Base-by-base conservation (phyloP, 2,329 filamentous ascomycete genomes). In the Fusarium pseudocircinatum region DNA sequence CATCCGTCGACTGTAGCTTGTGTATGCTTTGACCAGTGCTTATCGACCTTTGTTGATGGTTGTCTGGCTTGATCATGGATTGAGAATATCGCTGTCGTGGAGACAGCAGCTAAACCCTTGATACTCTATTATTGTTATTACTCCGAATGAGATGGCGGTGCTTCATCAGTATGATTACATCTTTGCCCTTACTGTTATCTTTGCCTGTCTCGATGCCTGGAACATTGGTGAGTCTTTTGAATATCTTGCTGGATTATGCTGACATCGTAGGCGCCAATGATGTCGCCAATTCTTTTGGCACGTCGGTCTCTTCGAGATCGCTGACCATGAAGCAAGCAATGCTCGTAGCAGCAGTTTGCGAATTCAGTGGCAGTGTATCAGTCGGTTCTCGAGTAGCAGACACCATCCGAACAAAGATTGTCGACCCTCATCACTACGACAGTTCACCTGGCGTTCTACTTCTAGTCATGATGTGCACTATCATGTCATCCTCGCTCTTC, bases 261-360 rank as follows among this genome's bases (percentile, higher is more conserved):
- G 40, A 77, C 67, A 3, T 11, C n/a, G 4, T 36, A 85, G 84
- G 84, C 71, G 85, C 85, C 75, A 87, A 90, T 81, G 92, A 94
- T 91, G 91, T 94, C 65, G 92, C 92, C 81, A 94, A 94, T 84
- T 89, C 91, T 8, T 94, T 91, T 88, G 91, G 91, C 26, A 93
- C 90, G 44, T 91, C 89, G 73, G 92, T 94, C 72, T 92, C 90
- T 4, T 93, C 92, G 22, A 85, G 91, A 47, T 93, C 92, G 64
- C 81, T 92, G 60, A 87, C 88, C 22, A 88, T 91, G 79, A 76
- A 87, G 67, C 89, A 91, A 80, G 90, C 88, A 69, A 89, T 90
- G 88, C 74, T 86, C 30, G 80, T 89, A 34, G 89, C 87, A 43
- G 85, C 86, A 53, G 79, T 91, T 63, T 90, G 91, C 81, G 90